A percentile compares a stretch with the other conserved stretches of the same genome.
Conservation (phyloP, 2,329 filamentous ascomycete genomes). For the Exutisphaerella laricina region DNA sequence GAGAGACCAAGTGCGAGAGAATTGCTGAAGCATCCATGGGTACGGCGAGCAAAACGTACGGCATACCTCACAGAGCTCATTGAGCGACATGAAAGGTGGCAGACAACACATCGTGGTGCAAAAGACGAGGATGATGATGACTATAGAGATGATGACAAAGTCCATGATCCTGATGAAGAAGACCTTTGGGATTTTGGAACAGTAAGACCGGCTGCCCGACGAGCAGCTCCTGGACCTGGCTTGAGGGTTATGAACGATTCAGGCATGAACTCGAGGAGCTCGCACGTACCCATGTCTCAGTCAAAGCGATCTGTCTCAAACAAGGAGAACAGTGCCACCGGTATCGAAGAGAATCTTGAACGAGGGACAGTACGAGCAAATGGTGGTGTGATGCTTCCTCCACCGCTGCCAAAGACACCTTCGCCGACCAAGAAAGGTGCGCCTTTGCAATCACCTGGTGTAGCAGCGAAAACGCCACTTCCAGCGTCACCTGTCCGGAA, state of each 20-base stretch:
- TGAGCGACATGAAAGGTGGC: constrained; percentile 82
- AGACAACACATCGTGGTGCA: constrained; percentile 68
- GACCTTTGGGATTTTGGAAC: constrained; percentile 99
- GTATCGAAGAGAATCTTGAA: constrained; percentile 34
- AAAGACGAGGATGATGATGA: constrained; percentile 59
- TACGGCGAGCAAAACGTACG: constrained; percentile 86
- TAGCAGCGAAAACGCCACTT: constrained; percentile 41
- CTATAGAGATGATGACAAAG: constrained; percentile 42
- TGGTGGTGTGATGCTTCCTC: constrained; percentile 31
- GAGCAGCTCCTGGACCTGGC: constrained; percentile 54
- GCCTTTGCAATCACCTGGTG: constrained; percentile 34
- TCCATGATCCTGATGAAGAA: constrained; percentile 56
- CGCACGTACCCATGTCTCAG: constrained; percentile 38
- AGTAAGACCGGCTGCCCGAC: constrained; percentile 64
- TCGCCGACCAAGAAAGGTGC: constrained; percentile 40
- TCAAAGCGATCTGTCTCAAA: constrained; percentile 29
- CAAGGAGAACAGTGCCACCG: constrained; percentile 32
- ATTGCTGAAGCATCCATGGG: constrained; percentile 81
- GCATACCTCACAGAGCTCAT: constrained; percentile 96
- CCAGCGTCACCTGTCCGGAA: constrained; percentile 44
- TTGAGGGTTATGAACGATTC: constrained; percentile 73
- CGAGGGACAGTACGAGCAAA: constrained; percentile 10
- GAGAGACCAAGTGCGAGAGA: constrained; percentile 84
- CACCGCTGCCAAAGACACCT: constrained; percentile 35
- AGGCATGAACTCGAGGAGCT: constrained; percentile 65